These are phyloP conservation scores for Cinchona pubescens DNA, from an alignment of 257 asterid genomes.

Conservation along the genomic window DNA sequence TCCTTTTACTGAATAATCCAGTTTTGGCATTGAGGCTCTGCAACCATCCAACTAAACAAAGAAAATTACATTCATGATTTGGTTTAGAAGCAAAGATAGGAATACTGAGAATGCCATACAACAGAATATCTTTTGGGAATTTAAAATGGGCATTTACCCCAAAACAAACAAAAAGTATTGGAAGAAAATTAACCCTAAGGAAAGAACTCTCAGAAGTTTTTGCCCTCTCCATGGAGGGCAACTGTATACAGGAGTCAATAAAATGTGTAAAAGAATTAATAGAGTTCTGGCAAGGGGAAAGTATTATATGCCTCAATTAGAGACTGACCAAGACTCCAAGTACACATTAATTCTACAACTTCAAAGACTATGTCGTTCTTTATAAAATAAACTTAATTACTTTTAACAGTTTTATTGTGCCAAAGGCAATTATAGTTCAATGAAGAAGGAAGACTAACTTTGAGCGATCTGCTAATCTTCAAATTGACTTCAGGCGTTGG, in stretches of 20 bases:
- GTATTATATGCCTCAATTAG: neutral
- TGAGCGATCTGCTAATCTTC: slow-evolving; percentile 93
- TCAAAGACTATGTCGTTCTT: neutral
- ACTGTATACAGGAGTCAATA: neutral
- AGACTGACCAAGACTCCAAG: neutral
- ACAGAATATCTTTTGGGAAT: neutral
- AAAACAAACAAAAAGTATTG: neutral
- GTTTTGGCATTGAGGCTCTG: slow-evolving; percentile 98
- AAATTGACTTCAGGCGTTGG: slow-evolving; percentile 77
- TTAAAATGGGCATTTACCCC: neutral
- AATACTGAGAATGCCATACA: neutral
- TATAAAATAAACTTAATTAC: neutral
- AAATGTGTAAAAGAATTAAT: too few species aligned
- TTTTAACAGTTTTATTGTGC: neutral
- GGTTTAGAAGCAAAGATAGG: slow-evolving; percentile 12
- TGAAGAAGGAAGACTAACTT: slow-evolving; percentile 64
- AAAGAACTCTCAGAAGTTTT: neutral
- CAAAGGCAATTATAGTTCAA: neutral
- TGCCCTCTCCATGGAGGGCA: neutral
- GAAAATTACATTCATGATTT: slow-evolving; percentile 50
- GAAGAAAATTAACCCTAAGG: neutral
- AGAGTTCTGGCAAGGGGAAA: neutral
- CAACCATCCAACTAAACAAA: slow-evolving; percentile 84
- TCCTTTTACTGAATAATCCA: slow-evolving; percentile 80
- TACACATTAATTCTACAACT: too few species aligned